Evolutionary conservation across 2,329 filamentous ascomycete genomes (phyloP).

Genomic region (Aspergillus brunneoviolaceus): DNA sequence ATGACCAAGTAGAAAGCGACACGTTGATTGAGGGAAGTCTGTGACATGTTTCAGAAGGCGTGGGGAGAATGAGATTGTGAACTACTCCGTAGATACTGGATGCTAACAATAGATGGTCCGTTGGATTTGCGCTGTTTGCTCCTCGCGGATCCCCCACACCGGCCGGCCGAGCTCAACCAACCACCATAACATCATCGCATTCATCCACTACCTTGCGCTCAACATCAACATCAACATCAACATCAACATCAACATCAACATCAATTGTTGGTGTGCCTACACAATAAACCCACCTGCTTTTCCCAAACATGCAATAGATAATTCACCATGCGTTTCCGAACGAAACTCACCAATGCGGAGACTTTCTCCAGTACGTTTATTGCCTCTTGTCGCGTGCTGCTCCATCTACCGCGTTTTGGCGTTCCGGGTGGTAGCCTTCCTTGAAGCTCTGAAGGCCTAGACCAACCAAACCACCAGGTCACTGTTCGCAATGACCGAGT

Average conservation of each 20-base stretch:
- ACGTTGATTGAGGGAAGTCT: no score
- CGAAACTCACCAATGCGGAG: slow-evolving; percentile 30
- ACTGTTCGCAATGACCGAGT: slow-evolving; percentile 19
- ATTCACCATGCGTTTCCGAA: slow-evolving; percentile 35
- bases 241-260: no score
- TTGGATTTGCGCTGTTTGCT: neutral
- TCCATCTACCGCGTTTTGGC: neutral
- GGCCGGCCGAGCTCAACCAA: neutral
- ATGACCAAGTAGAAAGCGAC: no score
- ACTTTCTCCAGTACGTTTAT: slow-evolving; percentile 53
- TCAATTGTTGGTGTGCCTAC: no score
- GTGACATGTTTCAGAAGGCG: no score
- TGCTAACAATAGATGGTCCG: no score
- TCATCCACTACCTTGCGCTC: neutral
- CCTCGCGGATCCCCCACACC: neutral
- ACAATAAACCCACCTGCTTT: no score
- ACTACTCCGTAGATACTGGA: no score
- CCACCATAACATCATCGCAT: neutral
- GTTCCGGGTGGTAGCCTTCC: neutral
- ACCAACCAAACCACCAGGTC: neutral
- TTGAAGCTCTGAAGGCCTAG: neutral
- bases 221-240: no score
- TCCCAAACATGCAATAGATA: neutral
- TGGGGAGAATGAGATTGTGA: no score
- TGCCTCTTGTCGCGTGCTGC: neutral